phyloP scores from a whole-genome alignment of 176 grass and related monocot genomes.

The Olyra latifolia region DNA sequence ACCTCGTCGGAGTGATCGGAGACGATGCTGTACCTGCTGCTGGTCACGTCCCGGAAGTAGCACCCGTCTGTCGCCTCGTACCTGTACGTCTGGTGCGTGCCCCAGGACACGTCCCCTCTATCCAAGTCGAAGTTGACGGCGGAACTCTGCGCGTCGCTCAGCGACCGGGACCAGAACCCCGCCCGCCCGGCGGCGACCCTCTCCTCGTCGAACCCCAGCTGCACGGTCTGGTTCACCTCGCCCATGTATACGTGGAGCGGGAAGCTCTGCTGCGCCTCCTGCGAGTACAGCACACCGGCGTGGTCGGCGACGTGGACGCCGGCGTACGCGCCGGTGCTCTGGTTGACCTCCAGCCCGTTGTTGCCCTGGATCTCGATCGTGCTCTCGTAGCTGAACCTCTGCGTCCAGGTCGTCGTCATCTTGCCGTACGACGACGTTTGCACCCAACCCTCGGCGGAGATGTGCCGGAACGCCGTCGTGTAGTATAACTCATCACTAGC shows the following conservation, averaged over 20 bases:
- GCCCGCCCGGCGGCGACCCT: constrained; percentile 53
- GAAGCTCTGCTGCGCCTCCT: constrained; percentile 61
- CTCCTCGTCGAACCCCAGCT: constrained; percentile 56
- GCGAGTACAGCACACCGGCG: constrained; percentile 50
- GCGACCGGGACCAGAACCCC: constrained; percentile 54
- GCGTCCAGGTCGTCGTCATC: constrained; percentile 61
- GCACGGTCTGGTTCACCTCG: constrained; percentile 41
- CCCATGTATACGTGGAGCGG: constrained; percentile 47
- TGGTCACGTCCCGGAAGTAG: constrained; percentile 60
- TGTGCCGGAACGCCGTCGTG: constrained; percentile 54
- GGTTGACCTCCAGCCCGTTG: constrained; percentile 40
- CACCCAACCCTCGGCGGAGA: constrained; percentile 67
- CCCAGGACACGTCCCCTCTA: constrained; percentile 44
- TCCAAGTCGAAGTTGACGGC: constrained; percentile 38
- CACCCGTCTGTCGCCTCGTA: constrained; percentile 61
- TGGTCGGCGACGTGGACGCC: constrained; percentile 42
- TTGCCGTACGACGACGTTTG: constrained; percentile 64
- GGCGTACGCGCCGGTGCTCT: constrained; percentile 60
- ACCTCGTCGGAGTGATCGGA: constrained; percentile 40
- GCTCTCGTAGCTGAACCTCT: constrained; percentile 59
- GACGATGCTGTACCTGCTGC: constrained; percentile 35
- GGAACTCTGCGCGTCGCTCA: constrained; percentile 60
- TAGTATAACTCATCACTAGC: constrained; percentile 33
- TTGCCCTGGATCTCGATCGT: constrained; percentile 28
- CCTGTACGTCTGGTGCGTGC: constrained; percentile 55